Evolutionary conservation across 805 yeast species (phyloP).

Genomic region (Teunomyces pallodes): DNA sequence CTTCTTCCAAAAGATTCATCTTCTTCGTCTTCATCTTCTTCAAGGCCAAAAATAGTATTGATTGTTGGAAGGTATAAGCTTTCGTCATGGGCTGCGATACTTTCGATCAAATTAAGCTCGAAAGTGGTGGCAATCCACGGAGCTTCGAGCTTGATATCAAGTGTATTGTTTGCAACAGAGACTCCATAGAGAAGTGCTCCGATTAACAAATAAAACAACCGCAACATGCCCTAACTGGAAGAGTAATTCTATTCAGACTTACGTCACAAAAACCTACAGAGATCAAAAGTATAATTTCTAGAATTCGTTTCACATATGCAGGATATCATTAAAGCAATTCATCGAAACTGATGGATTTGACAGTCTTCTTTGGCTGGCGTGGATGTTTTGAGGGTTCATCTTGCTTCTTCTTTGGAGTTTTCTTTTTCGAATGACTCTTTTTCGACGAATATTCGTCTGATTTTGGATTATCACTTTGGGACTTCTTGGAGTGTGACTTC

Average conservation of each 20-base stretch:
- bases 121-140: slow-evolving; percentile 44
- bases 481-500: not conserved
- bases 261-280: not conserved
- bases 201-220: not conserved
- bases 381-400: not conserved
- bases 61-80: slow-evolving; percentile 30
- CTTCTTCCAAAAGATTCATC: slow-evolving; percentile 2
- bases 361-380: slow-evolving; percentile 13
- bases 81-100: slow-evolving; percentile 33
- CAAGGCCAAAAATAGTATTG: slow-evolving; percentile 12
- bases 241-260: not conserved
- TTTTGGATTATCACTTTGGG: not conserved
- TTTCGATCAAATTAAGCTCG: slow-evolving; percentile 43
- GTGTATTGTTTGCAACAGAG: slow-evolving; percentile 2
- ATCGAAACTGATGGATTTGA: slow-evolving; percentile 16
- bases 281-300: not conserved
- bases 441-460: slow-evolving; percentile 1
- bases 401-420: not conserved
- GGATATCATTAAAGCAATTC: slow-evolving; percentile 12
- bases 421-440: not conserved
- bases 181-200: not conserved
- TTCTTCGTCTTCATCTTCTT: slow-evolving; percentile 9
- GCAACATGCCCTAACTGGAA: not conserved
- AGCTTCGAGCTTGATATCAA: slow-evolving; percentile 27
- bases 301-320: not conserved